Base-by-base conservation (phyloP, 192 early-diverging fungal genomes). In the Glomus cerebriforme region DNA sequence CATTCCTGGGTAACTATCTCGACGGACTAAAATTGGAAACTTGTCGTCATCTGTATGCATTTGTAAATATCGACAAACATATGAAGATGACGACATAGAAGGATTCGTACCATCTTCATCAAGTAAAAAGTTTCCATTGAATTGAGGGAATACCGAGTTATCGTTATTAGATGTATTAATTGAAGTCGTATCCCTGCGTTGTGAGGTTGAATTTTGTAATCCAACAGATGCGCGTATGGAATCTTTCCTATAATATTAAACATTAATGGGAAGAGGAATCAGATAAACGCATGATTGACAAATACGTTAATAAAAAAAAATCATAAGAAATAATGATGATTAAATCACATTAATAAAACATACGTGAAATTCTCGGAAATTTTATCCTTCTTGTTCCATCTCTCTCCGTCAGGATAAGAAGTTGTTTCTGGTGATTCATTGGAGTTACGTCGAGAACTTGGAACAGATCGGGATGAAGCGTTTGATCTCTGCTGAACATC, bases 361-460 rank as follows among this genome's bases (percentile, higher is more conserved):
- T 79, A 82, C 49, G 79, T 39, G 27, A 74, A 22, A 66, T 83
- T 79, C 66, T 85, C 78, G 35, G 71, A 34, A 26, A 79, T 65
- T 32, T 84, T 69, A 43, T 86, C 78, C 67, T 79, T 83, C 62
- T 82, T 81, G 45, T 64, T 77, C 49, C 85, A 34, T 80, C 81
- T 87, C 37, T 81, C 80, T 80, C 83, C 81, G 37, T 85, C 80
- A 29, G 83, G 75, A 79, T 75, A 83, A 19, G 81, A 45, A 45
- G 62, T 68, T 70, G 75, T 34, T 47, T 81, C 77, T 10, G 82
- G 73, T 59, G 88, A 88, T 77, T 92, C 90, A 35, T 87, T 86
- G 58, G 93, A 94, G 80, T 92, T 94, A 82, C 92, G 91, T 49
- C 92, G 86, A 24, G 93, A 92, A 12, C 83, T 86, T 19, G 93